Base-by-base conservation (phyloP, 2,329 filamentous ascomycete species). In the Iodosphaeria phyllophila region DNA sequence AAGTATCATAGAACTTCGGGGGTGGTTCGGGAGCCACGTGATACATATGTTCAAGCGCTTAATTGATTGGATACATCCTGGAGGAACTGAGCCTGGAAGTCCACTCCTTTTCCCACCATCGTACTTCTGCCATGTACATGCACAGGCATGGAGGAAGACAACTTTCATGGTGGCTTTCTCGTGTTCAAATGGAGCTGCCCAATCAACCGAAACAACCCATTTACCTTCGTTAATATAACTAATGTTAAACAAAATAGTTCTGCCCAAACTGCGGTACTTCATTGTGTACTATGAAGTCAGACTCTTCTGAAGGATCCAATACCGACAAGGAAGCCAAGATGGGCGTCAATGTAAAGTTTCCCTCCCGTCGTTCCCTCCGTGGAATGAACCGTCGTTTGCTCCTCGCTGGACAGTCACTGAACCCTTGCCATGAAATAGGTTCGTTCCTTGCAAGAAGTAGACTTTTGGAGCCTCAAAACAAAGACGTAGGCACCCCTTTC, bases 241-340 rank as follows among this genome's bases (percentile, higher is more conserved):
- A 17, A 7, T 20, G 20, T 22, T 16, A 9, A 23, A 20, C 8
- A 2, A 19, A 18, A 25, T 14, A 64, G 59, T 68, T 66, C 35
- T 69, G 64, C 33, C 36, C 53, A 5, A 51, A 35, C 3, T 69
- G 64, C 33, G 61, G 56, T 15, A 58, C 51, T 5, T 42, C 49
- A 3, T 29, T 65, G 5, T 33, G 58, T 29, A n/a, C n/a, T n/a
- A n/a, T n/a, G n/a, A n/a, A 43, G 32, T 26, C 13, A 32, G 9
- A 38, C 37, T 5, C 26, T 38, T 21, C 6, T 33, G 6, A 26
- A 25, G n/a, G 25, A 38, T 2, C 36, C 36, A 5, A 39, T 19
- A 34, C 39, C 1, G 35, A 38, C 13, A 40, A 40, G 15, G 36
- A 39, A n/a, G 40, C 36, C 8, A 36, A 41, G 6, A 41, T 44